Base-by-base conservation (phyloP, 1,139 yeast genomes). In the Blastobotrys elegans region DNA sequence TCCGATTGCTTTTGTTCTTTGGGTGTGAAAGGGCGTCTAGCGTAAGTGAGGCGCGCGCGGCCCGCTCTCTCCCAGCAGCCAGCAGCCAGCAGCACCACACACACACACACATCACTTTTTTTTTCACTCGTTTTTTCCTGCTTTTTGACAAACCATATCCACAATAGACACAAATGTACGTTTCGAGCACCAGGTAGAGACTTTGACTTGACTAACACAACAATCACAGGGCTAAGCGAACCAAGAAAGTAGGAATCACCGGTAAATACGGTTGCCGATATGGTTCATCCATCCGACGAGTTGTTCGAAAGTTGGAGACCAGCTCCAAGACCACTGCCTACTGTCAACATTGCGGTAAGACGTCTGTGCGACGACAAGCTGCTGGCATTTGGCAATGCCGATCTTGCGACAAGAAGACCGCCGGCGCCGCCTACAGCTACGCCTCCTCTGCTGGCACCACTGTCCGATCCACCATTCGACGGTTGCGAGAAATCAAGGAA, bases 241-340 rank as follows among this genome's bases (percentile, higher is more conserved):
- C 99, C 70, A 92, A 92, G 95, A 92, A 92, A 90, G 99, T 92
- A 75, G 99, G 99, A 78, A 92, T 92, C 82, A 92, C 99, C 76
- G 99, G 99, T 84, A 94, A 94, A 83, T 92, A 88, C 84, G 99
- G 97, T 87, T 97, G 92, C 79, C 90, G 98, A 84, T 92, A 92
- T 80, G 97, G 99, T 90, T 92, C 98, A 70, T 94, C 99, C 64
- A 83, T 92, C 77, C 90, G 99, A 86, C 90, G 97, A 82, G 97
- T 89, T 79, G 87, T 96, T 82, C 90, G 90, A 85, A 92, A 92
- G 84, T 80, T 94, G 77, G 98, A 94, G 80, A 85, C 88, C 69
- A 97, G 89, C 79, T 97, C 90, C 76, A 98, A 92, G 79, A 87
- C 98, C 70, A 88, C 87, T 74, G 94, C 92, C 84, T 95, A 87